Conservation (phyloP, 108 stramenopile genomes). For the Aureococcus anophagefferens region DNA sequence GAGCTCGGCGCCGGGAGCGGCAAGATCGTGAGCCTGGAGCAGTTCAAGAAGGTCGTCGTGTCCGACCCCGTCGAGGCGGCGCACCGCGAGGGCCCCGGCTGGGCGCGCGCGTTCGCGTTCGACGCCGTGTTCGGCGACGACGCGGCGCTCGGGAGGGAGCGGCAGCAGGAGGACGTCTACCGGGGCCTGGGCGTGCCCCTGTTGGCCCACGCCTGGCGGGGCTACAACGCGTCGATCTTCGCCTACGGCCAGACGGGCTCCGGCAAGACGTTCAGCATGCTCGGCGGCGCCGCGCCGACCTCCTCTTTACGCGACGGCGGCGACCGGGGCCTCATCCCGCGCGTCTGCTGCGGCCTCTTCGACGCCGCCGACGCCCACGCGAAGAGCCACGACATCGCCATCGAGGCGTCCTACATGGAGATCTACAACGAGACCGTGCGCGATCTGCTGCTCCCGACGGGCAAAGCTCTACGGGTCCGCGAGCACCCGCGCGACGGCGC, state of each 20-base stretch:
- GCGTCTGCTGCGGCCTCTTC: slow-evolving; percentile 4
- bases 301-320: slow-evolving; percentile 2
- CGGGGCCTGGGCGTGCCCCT: slow-evolving; percentile 40
- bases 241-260: slow-evolving; percentile 41
- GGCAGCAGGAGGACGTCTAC: slow-evolving; percentile 41
- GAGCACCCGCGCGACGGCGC: slow-evolving; percentile 11
- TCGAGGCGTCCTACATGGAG: slow-evolving; percentile 24
- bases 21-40: no score
- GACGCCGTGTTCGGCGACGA: neutral
- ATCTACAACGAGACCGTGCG: slow-evolving; percentile 24
- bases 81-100: no score
- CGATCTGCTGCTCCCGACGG: slow-evolving; percentile 15
- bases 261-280: slow-evolving; percentile 28
- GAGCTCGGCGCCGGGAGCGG: slow-evolving; percentile 1
- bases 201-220: slow-evolving; percentile 35
- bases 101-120: neutral
- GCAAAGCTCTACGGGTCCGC: neutral
- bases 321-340: slow-evolving; percentile 13
- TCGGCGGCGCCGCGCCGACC: slow-evolving; percentile 3
- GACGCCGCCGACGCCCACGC: slow-evolving; percentile 1
- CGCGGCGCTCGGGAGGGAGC: no score
- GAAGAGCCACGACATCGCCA: neutral
- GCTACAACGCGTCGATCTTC: slow-evolving; percentile 48
- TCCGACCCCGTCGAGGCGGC: no score
- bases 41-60: no score